Evolutionary conservation across 2,329 filamentous ascomycete species (phyloP), one percentile per base, ranked within the genome.

Genomic region (Aspergillus flavus): DNA sequence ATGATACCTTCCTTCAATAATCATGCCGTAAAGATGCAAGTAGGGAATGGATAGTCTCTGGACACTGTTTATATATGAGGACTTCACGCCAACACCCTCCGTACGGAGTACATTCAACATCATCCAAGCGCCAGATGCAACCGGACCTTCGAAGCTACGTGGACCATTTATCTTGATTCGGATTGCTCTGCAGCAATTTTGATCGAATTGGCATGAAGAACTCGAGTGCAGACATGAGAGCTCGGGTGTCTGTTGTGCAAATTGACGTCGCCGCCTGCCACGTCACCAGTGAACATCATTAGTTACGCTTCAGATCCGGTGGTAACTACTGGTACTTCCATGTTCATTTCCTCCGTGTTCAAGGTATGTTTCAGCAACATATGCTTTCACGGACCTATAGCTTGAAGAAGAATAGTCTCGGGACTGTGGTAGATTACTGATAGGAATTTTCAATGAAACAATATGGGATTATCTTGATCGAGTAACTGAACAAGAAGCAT

Each of bases 281-380:
- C 74, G 74, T 76, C 74, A 77, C 69, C 61, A 64, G 39, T 60
- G 62, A 68, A 65, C 68, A 68, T 68, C 68, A 66, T 67, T 60
- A 64, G 63, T 69, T 72, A 70, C 67, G 70, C 71, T 66, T 68
- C 58, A 61, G 61, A 66, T 67, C 63, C 68, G 65, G 61, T 59
- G 50, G 62, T 59, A 64, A 53, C 43, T 30, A 52, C 39, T n/a
- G 39, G 39, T 19, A 41, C 16, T 58, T 57, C 56, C 48, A 64
- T 66, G 57, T 57, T 53, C 57, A 61, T 58, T 26, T 45, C 66
- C 53, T 60, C 58, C 58, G 65, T 57, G 19, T 48, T 61, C 61
- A 58, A 36, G 30, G 12, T 10, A 54, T 55, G 39, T 59, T 41
- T 59, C 50, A 56, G 34, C 39, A 53, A 41, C 57, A 50, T 61